Base-by-base conservation (phyloP, 2,329 filamentous ascomycete genomes). In the Cladosporium velox region DNA sequence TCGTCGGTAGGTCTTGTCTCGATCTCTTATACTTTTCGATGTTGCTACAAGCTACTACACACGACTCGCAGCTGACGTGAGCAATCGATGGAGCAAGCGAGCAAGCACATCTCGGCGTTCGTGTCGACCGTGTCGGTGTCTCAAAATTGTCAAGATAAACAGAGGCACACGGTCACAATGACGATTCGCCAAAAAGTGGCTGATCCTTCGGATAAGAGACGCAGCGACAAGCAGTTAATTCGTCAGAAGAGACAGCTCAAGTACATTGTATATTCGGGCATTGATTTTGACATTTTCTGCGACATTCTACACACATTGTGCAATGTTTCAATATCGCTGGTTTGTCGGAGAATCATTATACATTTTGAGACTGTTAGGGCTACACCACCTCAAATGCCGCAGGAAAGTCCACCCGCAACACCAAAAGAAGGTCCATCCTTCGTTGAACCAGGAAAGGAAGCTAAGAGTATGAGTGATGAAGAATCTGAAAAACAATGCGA, bases 61-160 rank as follows among this genome's bases (percentile, higher is more conserved):
- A 14, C 52, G 52, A 55, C 28, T 55, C 52, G 32, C 18, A 21
- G 52, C 52, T 34, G 52, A 30, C 28, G 28, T 55, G n/a, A 12
- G 52, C 32, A 18, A 34, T 55, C 8, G 28, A 55, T 55, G 52
- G 52, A 55, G 52, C 52, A 21, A 30, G 26, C 28, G 26, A 55
- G 52, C 52, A 55, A 30, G 52, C 52, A 55, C 52, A 55, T 21
- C 52, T 55, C 52, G 52, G 52, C 32, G 18, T 55, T 55, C 52
- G 52, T 32, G 3, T 34, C 15, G n/a, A 55, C 15, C 5, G 28
- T 6, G 3, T 55, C 30, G 52, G 52, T n/a, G 52, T 55, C 52
- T 34, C 52, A 34, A 55, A 55, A 55, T 12, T 7, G 7, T 10
- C 15, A 30, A 55, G 8, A 55, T 24, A 30, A 18, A 47, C 3